Conservation (phyloP, 192 early-diverging fungal genomes). For the Gryganskiella cystojenkinii region DNA sequence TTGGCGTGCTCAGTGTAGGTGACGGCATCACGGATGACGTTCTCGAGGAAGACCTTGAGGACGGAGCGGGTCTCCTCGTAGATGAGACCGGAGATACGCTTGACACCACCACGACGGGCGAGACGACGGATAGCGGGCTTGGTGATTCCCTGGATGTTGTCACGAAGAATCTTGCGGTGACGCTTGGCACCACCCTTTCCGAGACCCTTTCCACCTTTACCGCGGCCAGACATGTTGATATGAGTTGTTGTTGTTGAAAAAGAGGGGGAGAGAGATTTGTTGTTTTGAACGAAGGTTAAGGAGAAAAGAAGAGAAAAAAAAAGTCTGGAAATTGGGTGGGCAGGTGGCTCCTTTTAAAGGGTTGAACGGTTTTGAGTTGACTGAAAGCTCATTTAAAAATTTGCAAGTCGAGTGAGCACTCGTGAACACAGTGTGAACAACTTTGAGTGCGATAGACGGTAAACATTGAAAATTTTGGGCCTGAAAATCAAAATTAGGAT, state of each 20-base stretch:
- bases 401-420: too few relatives aligned
- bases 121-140: constrained; percentile 99
- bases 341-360: constrained; percentile 10
- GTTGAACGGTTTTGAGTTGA: too few relatives aligned
- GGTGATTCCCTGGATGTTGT: constrained; percentile 98
- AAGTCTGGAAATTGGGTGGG: background rate
- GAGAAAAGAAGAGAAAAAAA: constrained; percentile 7
- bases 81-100: constrained; percentile 99
- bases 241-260: constrained; percentile 1
- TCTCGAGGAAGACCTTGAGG: constrained; percentile 98
- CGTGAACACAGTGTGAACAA: too few relatives aligned
- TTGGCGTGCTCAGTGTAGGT: constrained; percentile 99
- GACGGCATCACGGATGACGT: constrained; percentile 98
- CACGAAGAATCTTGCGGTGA: constrained; percentile 99
- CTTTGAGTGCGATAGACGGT: too few relatives aligned
- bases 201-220: constrained; percentile 99
- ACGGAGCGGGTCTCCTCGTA: constrained; percentile 99
- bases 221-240: constrained; percentile 91
- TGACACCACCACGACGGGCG: constrained; percentile 99
- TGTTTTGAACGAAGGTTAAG: constrained; percentile 1
- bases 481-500: too few relatives aligned
- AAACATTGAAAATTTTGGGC: too few relatives aligned
- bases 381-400: too few relatives aligned
- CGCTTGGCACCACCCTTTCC: constrained; percentile 99
- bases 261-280: constrained; percentile 7